Evolutionary conservation across 805 yeast species (phyloP), one percentile per base, ranked within the genome.

Genomic region (Nakazawaea holstii): DNA sequence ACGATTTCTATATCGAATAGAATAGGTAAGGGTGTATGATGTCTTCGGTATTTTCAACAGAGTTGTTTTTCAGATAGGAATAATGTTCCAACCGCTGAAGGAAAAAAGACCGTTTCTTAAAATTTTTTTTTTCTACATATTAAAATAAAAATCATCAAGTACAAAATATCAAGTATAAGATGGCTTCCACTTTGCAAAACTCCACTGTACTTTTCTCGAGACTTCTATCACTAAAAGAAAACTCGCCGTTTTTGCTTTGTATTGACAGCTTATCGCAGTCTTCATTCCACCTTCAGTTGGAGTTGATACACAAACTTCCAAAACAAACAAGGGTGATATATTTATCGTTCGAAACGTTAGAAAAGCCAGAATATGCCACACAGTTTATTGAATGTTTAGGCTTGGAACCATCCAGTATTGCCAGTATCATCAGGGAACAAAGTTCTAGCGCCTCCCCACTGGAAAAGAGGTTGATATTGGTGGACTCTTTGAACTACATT

Each of bases 251-350:
- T 46, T 62, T 88, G 2, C 69, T 92, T 4, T 69, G 85, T 4
- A 59, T 77, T 8, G 98, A 94, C 60, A 73, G 86, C 1, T 64
- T 89, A 8, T 68, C 75, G 0, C 97, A 91, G 61, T 78, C 94
- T 0, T 79, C 89, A 0, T 55, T 66, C 29, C 56, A 68, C 40
- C 62, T 91, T 10, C 57, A 87, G 1, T 59, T 66, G 27, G 97
- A 89, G 59, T 70, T 90, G 41, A 62, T 73, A 2, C 62, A 70
- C 52, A 69, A 74, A 53, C 55, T 58, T 35, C 62, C 66, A 10
- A 57, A 49, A 4, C 58, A 56, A 10, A 59, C 64, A 3, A 67
- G 66, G 4, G 65, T 82, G 6, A 59, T 80, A 2, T 85, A 70
- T 53, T 63, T 89, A 14, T 81, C 92, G 1, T 90, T 75, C 60